These are phyloP conservation scores for Hirschfeldia incana DNA, from an alignment of 345 rosid species.

Conservation along the genomic window DNA sequence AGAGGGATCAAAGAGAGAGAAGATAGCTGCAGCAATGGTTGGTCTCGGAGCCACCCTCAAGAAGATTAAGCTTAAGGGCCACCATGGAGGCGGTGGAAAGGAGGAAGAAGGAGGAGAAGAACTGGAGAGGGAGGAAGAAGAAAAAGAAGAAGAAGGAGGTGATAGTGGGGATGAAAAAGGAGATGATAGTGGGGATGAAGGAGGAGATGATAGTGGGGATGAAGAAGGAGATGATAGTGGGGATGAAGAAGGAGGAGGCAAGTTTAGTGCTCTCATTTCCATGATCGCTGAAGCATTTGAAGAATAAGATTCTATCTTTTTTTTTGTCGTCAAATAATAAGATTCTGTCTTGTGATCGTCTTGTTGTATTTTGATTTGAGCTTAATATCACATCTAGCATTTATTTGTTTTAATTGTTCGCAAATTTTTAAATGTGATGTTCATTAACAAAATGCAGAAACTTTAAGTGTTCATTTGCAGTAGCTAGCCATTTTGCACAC, in stretches of 20 bases:
- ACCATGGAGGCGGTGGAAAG: conserved; percentile 14
- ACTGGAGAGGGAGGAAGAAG: conserved; percentile 8
- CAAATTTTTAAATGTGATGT: background rate
- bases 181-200: conserved; percentile 15
- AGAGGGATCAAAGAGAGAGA: conserved; percentile 42
- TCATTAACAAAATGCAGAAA: background rate
- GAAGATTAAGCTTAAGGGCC: conserved; percentile 29
- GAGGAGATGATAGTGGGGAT: background rate
- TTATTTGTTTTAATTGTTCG: background rate
- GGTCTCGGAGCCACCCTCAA: conserved; percentile 30
- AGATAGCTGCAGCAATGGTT: conserved; percentile 36
- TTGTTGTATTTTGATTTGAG: background rate
- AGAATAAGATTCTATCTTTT: conserved; percentile 8
- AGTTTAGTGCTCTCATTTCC: conserved; percentile 34
- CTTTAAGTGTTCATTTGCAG: background rate
- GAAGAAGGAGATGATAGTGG: conserved; percentile 21
- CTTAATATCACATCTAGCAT: background rate
- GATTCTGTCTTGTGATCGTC: conserved; percentile 6
- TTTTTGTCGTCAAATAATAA: too few species aligned
- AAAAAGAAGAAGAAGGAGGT: too few species aligned
- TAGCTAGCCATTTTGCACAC: background rate
- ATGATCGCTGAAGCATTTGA: conserved; percentile 31
- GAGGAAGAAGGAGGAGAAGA: conserved; percentile 10
- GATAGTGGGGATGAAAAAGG: too few species aligned
- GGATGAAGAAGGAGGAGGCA: conserved; percentile 36